A percentile compares a stretch with the other conserved stretches of the same genome.
Conservation (phyloP, 805 yeast species). For the Saccharomyces cerevisiae region DNA sequence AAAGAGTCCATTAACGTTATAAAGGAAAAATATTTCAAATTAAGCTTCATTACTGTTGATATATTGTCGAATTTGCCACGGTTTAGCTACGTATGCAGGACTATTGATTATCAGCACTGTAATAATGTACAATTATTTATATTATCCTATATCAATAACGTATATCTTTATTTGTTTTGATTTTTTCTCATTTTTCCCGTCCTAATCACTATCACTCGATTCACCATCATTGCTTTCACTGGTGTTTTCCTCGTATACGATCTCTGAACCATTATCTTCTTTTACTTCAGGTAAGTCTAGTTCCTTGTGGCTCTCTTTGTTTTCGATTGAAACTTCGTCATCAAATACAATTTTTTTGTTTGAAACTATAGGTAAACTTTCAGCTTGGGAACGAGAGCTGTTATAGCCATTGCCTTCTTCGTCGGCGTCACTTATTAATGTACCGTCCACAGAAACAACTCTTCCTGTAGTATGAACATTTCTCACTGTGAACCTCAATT, state of each 20-base stretch:
- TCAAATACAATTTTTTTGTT: conserved; percentile 44
- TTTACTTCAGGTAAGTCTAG: conserved; percentile 26
- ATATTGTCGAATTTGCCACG: background rate
- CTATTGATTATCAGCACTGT: background rate
- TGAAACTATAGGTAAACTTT: conserved; percentile 45
- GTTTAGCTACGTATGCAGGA: background rate
- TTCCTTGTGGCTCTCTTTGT: conserved; percentile 31
- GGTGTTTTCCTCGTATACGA: conserved; percentile 28
- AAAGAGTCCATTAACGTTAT: background rate
- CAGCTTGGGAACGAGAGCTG: conserved; percentile 36
- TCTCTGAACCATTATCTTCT: conserved; percentile 30
- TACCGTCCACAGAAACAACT: conserved; percentile 83
- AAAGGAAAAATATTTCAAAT: background rate
- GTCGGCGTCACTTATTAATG: conserved; percentile 38
- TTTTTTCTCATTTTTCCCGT: background rate
- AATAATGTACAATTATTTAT: background rate
- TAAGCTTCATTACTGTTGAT: background rate
- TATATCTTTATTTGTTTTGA: background rate
- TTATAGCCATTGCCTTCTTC: conserved; percentile 7
- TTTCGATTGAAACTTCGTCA: conserved; percentile 34
- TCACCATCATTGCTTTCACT: conserved; percentile 23
- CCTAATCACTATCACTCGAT: conserved; percentile 21
- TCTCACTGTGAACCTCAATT: conserved; percentile 66
- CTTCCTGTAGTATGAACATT: conserved; percentile 68
- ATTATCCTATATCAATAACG: background rate